Conservation (phyloP, 306 rosid species). For the Vigna unguiculata region DNA sequence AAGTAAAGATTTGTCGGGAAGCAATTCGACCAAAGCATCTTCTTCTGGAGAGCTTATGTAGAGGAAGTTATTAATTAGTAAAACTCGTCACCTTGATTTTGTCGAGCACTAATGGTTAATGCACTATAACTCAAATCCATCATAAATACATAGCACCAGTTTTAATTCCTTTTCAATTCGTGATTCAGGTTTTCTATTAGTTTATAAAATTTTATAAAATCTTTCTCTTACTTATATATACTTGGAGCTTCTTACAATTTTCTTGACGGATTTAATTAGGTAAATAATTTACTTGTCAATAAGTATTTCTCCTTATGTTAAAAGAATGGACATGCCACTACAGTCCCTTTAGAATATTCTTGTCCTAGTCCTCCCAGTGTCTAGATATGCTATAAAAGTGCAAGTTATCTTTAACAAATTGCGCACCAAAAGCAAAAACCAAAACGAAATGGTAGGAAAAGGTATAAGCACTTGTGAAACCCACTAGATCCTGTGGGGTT, state of each 20-base stretch:
- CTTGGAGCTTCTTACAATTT: no score
- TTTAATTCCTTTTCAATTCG: background rate
- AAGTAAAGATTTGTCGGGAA: background rate
- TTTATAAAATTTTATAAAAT: no score
- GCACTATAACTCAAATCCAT: background rate
- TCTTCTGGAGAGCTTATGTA: background rate
- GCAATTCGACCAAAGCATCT: background rate
- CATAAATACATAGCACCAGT: background rate
- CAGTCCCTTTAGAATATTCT: background rate
- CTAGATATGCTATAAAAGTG: slow-evolving; percentile 49
- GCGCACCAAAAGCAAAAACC: slow-evolving; percentile 48
- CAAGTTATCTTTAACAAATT: slow-evolving; percentile 36
- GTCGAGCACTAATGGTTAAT: background rate
- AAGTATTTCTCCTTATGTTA: background rate
- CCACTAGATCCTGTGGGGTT: slow-evolving; percentile 53
- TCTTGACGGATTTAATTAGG: no score
- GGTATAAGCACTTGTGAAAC: slow-evolving; percentile 46
- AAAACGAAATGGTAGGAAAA: slow-evolving; percentile 45
- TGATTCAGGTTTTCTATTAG: no score
- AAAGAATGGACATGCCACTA: background rate
- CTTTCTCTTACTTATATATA: no score
- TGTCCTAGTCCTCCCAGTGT: background rate
- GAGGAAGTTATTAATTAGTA: slow-evolving; percentile 1
- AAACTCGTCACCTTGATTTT: slow-evolving; percentile 3
- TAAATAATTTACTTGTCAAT: no score